Percentiles rank a stretch among this genome's conserved stretches.
Evolutionary conservation across 176 grass and related monocot species (phyloP).

Genomic region (Dactylis glomerata): DNA sequence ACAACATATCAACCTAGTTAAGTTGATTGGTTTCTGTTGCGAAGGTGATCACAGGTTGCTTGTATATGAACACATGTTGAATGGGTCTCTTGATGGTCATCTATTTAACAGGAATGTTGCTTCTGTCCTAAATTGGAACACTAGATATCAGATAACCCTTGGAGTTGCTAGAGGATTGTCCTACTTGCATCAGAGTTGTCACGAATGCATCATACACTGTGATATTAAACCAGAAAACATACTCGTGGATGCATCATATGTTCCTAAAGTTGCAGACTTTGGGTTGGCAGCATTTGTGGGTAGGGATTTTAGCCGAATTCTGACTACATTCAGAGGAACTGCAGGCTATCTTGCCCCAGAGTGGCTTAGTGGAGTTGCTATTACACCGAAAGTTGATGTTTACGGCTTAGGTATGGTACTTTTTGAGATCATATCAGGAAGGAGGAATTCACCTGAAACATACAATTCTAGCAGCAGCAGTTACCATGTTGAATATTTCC

Average conservation of each 20-base stretch:
- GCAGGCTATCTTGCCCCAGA: not conserved
- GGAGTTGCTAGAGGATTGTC: not conserved
- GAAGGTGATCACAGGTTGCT: not conserved
- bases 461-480: not conserved
- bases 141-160: not conserved
- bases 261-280: not conserved
- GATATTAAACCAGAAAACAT: not conserved
- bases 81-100: constrained; percentile 1
- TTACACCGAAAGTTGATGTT: not conserved
- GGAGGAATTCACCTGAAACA: not conserved
- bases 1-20: not conserved
- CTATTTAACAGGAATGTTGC: not conserved
- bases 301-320: constrained; percentile 2
- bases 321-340: not conserved
- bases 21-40: not conserved
- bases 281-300: not conserved
- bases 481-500: not conserved
- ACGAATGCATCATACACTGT: not conserved
- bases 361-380: not conserved
- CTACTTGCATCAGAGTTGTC: constrained; percentile 13
- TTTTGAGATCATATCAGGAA: not conserved
- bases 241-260: not conserved
- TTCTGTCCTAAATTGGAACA: not conserved
- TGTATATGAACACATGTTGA: not conserved
- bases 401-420: not conserved